Base-by-base conservation (phyloP, 352 stramenopile genomes). In the Globisporangium spinosum region DNA sequence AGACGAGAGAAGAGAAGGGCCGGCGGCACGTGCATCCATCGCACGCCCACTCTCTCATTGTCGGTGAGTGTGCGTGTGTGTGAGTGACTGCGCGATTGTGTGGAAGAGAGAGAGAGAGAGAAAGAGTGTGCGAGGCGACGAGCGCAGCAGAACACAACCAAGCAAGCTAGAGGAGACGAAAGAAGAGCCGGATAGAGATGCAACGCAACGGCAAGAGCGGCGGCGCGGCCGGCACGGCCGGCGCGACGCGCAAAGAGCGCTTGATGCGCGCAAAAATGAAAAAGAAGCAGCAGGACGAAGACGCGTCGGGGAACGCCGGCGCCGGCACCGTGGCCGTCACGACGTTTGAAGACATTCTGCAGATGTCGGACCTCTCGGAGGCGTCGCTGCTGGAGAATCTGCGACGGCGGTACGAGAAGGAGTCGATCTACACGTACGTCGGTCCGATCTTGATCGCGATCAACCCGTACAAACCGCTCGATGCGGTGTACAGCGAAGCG, bases 371-470 rank as follows among this genome's bases (percentile, higher is more conserved):
- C 65, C 74, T 97, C 60, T 97, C 87, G 55, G 91, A 98, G 75
- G 75, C 83, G 29, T 96, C 90, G 59, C 82, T 98, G 72, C 79
- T 98, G 55, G 82, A 89, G 4, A 97, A 96, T 60, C 71, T 98
- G 63, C 81, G 89, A 27, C 77, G 79, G 47, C 89, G 94, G n/a
- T 98, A 97, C 81, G 89, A 97, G 62, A 83, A 95, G 58, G 88
- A 98, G 71, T 67, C 90, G 60, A 98, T 98, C 70, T 98, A 98
- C 80, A 98, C 95, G 66, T 97, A 95, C 70, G 91, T 98, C 13
- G 91, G 91, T 0, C 81, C 86, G 34, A 97, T 98, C 65, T 64
- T 98, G 58, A 94, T 98, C 58, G 90, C 87, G 58, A 96, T 98
- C 70, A 98, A 98, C 76, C 91, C 91, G 69, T 98, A 97, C 79